Base-by-base conservation (phyloP, 2,329 filamentous ascomycete species). In the Albifimbria verrucaria region DNA sequence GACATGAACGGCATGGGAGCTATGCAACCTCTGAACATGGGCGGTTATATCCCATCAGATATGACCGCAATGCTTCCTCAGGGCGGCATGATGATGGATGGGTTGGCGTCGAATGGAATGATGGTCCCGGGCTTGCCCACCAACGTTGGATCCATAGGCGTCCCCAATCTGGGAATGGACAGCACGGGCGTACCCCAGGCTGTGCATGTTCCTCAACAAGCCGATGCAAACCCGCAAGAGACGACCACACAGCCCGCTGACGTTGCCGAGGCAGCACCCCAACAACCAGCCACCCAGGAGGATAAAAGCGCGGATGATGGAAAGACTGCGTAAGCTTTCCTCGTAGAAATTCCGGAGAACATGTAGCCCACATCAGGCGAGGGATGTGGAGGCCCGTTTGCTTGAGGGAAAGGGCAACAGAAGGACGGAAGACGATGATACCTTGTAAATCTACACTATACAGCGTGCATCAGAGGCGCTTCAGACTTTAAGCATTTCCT, bases 1-100 rank as follows among this genome's bases (percentile, higher is more conserved):
- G 55, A 52, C 45, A 52, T 66, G 15, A 57, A 61, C 42, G 52
- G 44, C 50, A 56, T 68, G 45, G 42, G 17, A 4, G 12, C 32
- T n/a, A 15, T 39, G 18, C 12, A 39, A 6, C 32, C 32, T 12
- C 15, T 39, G 32, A n/a, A n/a, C 5, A 6, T 48, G 46, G 17
- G 22, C 9, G 57, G 52, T 20, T 55, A 60, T 21, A 62, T 65
- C 36, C 59, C 60, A 22, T 54, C 59, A 17, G 55, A 52, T 41
- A 59, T 64, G 51, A 57, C 55, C n/a, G 57, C 57, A 11, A 49
- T 66, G n/a, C 60, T 59, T 42, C 59, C 58, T 21, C 63, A 63
- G 39, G 58, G 52, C 28, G 55, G 56, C 50, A 58, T 65, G 52
- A 55, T 60, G 45, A 57, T 64, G 50, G 43, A 56, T 11, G 55